Evolutionary conservation across 345 rosid genomes (phyloP).

Genomic region (Murraya paniculata): DNA sequence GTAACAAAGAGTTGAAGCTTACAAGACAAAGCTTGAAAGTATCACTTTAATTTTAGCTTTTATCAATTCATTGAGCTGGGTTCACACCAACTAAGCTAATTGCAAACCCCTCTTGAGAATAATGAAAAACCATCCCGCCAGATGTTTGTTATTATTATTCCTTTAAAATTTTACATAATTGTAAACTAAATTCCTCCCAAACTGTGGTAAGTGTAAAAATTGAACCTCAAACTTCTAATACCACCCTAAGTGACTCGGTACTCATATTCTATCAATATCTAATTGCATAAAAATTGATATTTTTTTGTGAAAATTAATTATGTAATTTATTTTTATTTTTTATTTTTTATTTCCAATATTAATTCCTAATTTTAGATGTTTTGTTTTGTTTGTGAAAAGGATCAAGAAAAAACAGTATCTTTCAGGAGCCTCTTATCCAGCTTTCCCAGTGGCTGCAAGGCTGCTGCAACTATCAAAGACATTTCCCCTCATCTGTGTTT

Average conservation of each 20-base stretch:
- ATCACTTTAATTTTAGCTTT: neutral
- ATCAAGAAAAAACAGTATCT: constrained; percentile 44
- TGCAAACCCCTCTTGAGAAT: too few relatives aligned
- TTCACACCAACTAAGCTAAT: too few relatives aligned
- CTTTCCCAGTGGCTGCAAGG: constrained; percentile 73
- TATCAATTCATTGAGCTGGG: neutral
- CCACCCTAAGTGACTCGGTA: too few relatives aligned
- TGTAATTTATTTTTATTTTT: neutral
- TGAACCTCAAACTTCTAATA: neutral
- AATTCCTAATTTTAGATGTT: neutral
- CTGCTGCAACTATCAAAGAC: constrained; percentile 57
- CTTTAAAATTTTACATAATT: too few relatives aligned
- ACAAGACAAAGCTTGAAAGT: neutral
- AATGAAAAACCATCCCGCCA: too few relatives aligned
- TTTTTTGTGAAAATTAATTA: neutral
- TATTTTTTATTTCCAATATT: neutral
- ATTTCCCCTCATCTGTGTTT: constrained; percentile 93
- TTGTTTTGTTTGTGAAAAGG: constrained; percentile 31
- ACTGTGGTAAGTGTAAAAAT: too few relatives aligned
- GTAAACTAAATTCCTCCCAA: too few relatives aligned
- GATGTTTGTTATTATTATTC: too few relatives aligned
- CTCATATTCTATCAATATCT: neutral
- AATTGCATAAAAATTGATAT: neutral
- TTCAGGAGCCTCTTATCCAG: constrained; percentile 65
- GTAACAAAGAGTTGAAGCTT: neutral